A percentile compares a stretch with the other conserved stretches of the same genome.
Conservation (phyloP, 2,329 filamentous ascomycete genomes). For the Chaetomium strumarium region DNA sequence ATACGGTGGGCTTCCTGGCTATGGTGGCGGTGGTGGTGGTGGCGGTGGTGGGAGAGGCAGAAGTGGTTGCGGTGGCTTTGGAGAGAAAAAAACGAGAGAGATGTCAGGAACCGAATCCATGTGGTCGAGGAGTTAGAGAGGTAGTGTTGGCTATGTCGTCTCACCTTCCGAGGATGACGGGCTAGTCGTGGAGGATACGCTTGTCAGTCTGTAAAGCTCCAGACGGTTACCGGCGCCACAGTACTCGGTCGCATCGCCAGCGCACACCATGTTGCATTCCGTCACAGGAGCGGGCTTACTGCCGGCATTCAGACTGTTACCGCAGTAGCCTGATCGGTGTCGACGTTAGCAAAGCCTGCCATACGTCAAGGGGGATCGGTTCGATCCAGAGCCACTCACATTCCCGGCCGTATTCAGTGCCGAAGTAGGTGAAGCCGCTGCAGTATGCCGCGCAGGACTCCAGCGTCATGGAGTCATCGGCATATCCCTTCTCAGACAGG, state of each 20-base stretch:
- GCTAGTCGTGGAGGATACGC: conserved; percentile 12
- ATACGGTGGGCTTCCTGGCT: conserved; percentile 34
- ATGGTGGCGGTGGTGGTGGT: conserved; percentile 29
- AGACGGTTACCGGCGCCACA: conserved; percentile 35
- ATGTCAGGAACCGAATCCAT: not conserved
- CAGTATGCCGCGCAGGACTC: conserved; percentile 35
- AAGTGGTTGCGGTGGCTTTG: conserved; percentile 14
- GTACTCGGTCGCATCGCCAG: conserved; percentile 33
- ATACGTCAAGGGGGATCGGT: not conserved
- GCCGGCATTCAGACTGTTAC: conserved; percentile 30
- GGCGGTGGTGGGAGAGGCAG: conserved; percentile 20
- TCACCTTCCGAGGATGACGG: conserved; percentile 13
- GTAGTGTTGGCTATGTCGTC: conserved; percentile 2
- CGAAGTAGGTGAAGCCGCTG: conserved; percentile 34
- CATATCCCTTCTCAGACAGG: conserved; percentile 29
- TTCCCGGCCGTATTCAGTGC: conserved; percentile 34
- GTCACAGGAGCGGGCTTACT: conserved; percentile 29
- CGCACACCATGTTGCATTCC: conserved; percentile 36
- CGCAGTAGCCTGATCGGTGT: conserved; percentile 33
- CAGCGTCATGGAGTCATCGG: conserved; percentile 34
- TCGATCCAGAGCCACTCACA: conserved; percentile 22
- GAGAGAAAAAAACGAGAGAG: not conserved
- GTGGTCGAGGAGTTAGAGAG: not conserved
- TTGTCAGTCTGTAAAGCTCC: conserved; percentile 31
- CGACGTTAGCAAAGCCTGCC: not conserved